phyloP scores from a whole-genome alignment of 164 flowering plant species.

The Paratinospora sagittata region DNA sequence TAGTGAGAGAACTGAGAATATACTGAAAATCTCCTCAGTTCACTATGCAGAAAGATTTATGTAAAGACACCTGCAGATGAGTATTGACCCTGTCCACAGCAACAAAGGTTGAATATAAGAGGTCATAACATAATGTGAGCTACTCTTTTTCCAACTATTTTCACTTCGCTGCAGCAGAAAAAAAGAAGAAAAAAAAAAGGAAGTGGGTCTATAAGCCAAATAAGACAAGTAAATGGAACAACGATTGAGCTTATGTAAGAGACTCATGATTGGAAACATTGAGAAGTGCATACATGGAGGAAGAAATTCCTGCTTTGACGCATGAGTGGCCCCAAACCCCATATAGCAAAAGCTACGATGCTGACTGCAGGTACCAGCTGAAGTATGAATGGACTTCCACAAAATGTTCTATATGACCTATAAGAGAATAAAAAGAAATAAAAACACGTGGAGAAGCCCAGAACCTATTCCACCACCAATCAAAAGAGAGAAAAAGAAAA shows the following conservation, averaged over 20 bases:
- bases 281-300: conserved; percentile 40
- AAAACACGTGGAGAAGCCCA: neutral
- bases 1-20: neutral
- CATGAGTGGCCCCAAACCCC: conserved; percentile 84
- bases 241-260: neutral
- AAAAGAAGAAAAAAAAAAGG: neutral
- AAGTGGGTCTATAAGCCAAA: neutral
- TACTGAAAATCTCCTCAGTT: neutral
- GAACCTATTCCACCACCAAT: neutral
- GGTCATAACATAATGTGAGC: conserved; percentile 49
- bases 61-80: conserved; percentile 69
- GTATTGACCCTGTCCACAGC: conserved; percentile 79
- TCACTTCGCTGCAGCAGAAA: conserved; percentile 48
- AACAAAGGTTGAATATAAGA: conserved; percentile 79
- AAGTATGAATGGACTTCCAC: conserved; percentile 40
- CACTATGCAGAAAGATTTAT: neutral
- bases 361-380: conserved; percentile 67
- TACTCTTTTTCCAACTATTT: conserved; percentile 72
- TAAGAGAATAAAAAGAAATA: conserved; percentile 6
- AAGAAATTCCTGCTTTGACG: conserved; percentile 53
- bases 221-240: neutral
- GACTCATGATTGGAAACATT: neutral
- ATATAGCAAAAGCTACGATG: conserved; percentile 58
- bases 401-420: conserved; percentile 53
- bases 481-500: neutral